Base-by-base conservation (phyloP, 257 asterid genomes). In the Plectranthus barbatus region DNA sequence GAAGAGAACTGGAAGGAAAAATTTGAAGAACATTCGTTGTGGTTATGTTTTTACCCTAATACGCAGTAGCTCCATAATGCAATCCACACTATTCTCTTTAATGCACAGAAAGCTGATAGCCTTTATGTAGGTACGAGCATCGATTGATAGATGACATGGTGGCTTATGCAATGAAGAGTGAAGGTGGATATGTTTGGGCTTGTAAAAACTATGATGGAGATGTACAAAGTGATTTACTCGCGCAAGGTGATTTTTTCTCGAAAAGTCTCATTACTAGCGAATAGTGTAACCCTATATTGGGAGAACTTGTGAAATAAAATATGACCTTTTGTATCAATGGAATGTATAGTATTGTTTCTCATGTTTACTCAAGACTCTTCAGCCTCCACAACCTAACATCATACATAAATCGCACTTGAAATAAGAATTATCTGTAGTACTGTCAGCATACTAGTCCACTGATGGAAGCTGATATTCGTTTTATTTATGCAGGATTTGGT, bases 131-230 rank as follows among this genome's bases (percentile, higher is more conserved):
- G 97, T 91, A 87, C 61, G 97, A 91, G 83, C 97, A 91, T 77
- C 88, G 97, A 17, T 73, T 91, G 79, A 91, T 91, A 60, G 97
- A 91, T 84, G 97, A 91, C 78, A 91, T 91, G 97, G 97, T 91
- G 60, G 97, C 97, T 23, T 91, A 91, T 75, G 96, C 88, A 4
- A 15, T 91, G 71, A 91, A 91, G 83, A 91, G 96, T 50, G 95
- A 85, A 21, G 97, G 97, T 51, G 97, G 94, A 71, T 87, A 85
- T 69, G 97, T 91, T 68, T 91, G 97, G 97, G 96, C 97, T 29
- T 91, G 97, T 81, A 91, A 91, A 65, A 91, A 91, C 79, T 91
- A 91, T 67, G 97, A 91, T 61, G 97, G 97, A 69, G 97, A 91
- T 67, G 97, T 87, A 39, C 97, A 84, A 64, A 87, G 97, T 82